These are phyloP conservation scores for Pseudogymnoascus sp. DNA, from an alignment of 2,329 filamentous ascomycete species.

Conservation along the genomic window DNA sequence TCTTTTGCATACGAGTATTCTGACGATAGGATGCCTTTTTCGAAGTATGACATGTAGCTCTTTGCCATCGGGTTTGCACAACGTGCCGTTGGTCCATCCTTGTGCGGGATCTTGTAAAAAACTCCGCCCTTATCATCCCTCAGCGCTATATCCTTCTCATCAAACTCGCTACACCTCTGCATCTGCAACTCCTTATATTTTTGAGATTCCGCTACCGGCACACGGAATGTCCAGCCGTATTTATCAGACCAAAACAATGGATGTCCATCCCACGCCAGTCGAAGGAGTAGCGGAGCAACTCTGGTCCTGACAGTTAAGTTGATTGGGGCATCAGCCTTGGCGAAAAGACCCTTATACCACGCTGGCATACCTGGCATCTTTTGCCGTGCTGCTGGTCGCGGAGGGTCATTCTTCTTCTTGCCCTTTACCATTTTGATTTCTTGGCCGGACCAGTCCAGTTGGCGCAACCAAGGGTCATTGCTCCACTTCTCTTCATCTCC, in stretches of 20 bases:
- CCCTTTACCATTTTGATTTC: slow-evolving; percentile 86
- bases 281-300: slow-evolving; percentile 76
- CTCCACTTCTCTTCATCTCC: slow-evolving; percentile 60
- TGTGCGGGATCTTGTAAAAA: slow-evolving; percentile 95
- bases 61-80: slow-evolving; percentile 88
- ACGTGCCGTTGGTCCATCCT: slow-evolving; percentile 79
- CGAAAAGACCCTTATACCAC: slow-evolving; percentile 92
- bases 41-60: slow-evolving; percentile 83
- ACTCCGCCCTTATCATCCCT: slow-evolving; percentile 57
- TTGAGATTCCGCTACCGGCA: slow-evolving; percentile 52
- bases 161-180: slow-evolving; percentile 65
- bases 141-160: slow-evolving; percentile 61
- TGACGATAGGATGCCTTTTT: slow-evolving; percentile 78
- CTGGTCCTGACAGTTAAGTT: slow-evolving; percentile 78
- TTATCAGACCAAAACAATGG: slow-evolving; percentile 90
- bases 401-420: slow-evolving; percentile 77
- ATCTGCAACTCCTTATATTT: slow-evolving; percentile 68
- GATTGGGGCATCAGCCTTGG: slow-evolving; percentile 61
- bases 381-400: slow-evolving; percentile 70
- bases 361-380: slow-evolving; percentile 92
- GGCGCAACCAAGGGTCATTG: slow-evolving; percentile 82
- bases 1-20: slow-evolving; percentile 88
- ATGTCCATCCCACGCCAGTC: slow-evolving; percentile 80
- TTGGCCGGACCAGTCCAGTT: slow-evolving; percentile 94
- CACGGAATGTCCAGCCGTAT: slow-evolving; percentile 87